Evolutionary conservation across 805 yeast genomes (phyloP).

Genomic region (Candida easanensis): DNA sequence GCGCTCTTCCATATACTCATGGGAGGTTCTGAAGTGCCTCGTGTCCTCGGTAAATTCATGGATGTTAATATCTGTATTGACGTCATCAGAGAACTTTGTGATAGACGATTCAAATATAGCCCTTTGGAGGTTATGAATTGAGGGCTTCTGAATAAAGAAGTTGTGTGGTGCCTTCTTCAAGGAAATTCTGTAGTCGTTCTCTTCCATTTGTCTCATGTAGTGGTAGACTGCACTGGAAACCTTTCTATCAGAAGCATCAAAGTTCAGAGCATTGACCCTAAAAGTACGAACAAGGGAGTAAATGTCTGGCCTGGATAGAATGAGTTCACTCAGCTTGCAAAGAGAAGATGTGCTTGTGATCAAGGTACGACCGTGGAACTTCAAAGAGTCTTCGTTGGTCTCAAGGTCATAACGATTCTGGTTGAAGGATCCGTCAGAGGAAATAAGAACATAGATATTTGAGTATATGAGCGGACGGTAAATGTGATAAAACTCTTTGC

Average conservation of each 20-base stretch:
- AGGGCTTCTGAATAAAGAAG: constrained; percentile 8
- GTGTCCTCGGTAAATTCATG: constrained; percentile 1
- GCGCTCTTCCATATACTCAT: constrained; percentile 2
- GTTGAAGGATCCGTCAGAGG: constrained; percentile 11
- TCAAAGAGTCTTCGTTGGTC: not conserved
- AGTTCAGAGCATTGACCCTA: constrained; percentile 9
- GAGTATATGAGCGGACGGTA: constrained; percentile 13
- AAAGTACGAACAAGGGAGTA: constrained; percentile 6
- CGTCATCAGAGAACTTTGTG: constrained; percentile 1
- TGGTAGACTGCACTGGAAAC: constrained; percentile 2
- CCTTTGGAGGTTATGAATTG: not conserved
- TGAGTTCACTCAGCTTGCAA: constrained; percentile 5
- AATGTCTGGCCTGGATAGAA: constrained; percentile 5
- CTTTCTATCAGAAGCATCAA: constrained; percentile 6
- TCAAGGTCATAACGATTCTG: not conserved
- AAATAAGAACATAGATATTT: constrained; percentile 15
- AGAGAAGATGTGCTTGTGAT: constrained; percentile 5
- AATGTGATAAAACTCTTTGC: constrained; percentile 11
- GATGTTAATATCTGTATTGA: not conserved
- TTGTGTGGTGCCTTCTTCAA: constrained; percentile 6
- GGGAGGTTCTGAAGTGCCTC: not conserved
- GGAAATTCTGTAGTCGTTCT: not conserved
- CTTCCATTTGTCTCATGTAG: constrained; percentile 6
- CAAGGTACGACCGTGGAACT: constrained; percentile 5
- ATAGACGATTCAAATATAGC: constrained; percentile 7